phyloP scores from a whole-genome alignment of 805 yeast species.

The Candida oleophila region DNA sequence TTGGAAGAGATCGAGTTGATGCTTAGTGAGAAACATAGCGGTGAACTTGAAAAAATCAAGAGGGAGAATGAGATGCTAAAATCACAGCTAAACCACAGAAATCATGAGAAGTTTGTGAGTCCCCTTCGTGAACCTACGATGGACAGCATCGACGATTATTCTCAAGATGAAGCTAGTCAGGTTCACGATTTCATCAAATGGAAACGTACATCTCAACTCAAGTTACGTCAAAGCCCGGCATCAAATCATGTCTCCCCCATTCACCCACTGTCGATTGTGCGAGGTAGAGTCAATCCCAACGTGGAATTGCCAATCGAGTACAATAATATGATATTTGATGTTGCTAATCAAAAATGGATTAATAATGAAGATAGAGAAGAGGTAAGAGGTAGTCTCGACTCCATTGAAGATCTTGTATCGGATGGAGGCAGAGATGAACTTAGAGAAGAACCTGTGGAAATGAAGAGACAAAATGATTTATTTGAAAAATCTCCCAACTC shows the following conservation, averaged over 20 bases:
- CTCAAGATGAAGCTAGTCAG: slow-evolving; percentile 12
- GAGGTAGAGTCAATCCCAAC: slow-evolving; percentile 37
- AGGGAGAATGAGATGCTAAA: slow-evolving; percentile 13
- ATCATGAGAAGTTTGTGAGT: not conserved
- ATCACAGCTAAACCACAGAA: slow-evolving; percentile 6
- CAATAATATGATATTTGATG: slow-evolving; percentile 35
- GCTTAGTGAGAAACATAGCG: slow-evolving; percentile 5
- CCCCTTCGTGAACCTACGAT: slow-evolving; percentile 1
- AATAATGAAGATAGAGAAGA: slow-evolving; percentile 17
- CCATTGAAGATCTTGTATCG: slow-evolving; percentile 36
- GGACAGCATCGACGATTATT: slow-evolving; percentile 18
- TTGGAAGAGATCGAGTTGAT: slow-evolving; percentile 7
- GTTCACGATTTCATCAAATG: slow-evolving; percentile 28
- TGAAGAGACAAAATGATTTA: slow-evolving; percentile 5
- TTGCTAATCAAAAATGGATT: slow-evolving; percentile 30
- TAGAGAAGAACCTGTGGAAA: not conserved
- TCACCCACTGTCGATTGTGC: slow-evolving; percentile 7
- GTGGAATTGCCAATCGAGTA: slow-evolving; percentile 31
- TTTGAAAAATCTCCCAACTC: not conserved
- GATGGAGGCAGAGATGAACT: not conserved
- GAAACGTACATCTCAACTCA: slow-evolving; percentile 39
- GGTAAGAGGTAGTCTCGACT: slow-evolving; percentile 29
- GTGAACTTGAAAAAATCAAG: slow-evolving; percentile 15
- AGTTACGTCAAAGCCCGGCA: slow-evolving; percentile 14
- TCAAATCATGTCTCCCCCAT: slow-evolving; percentile 5